Evolutionary conservation across 2,329 filamentous ascomycete genomes (phyloP), one percentile per base, ranked within the genome.

Genomic region (Hypoxylon sp.): DNA sequence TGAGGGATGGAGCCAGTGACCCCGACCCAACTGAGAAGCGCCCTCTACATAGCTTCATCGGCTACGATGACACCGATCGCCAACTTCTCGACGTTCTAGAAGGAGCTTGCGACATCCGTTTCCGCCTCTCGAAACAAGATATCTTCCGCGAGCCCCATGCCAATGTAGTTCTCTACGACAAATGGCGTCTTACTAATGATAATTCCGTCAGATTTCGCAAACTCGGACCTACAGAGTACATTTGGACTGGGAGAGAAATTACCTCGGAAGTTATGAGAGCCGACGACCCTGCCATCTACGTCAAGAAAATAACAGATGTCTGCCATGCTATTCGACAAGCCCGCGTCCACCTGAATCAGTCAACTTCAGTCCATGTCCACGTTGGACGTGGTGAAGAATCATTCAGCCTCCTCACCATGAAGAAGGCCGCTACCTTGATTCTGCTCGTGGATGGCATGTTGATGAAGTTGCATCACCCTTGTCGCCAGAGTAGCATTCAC

Each of bases 311-410:
- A 36, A 45, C 51, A 19, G 52, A 67, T 9, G 58, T 75, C 5
- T 75, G 72, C 49, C 63, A 62, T 10, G 67, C 64, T 7, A 63
- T 77, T 25, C 68, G 70, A 17, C 28, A 34, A 1, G n/a, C 46
- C 0, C 70, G 75, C 4, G 65, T 74, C 10, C 67, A 73, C 28
- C 55, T 77, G 3, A 76, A 76, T 30, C n/a, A 66, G 2, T 67
- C 68, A 1, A 68, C 73, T 0, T 51, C 64, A 3, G 56, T 76
- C 5, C 74, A 76, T 23, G 68, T 76, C 11, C 75, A 77, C 38
- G 67, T 77, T 6, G 75, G 75, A 10, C 70, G 67, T 7, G 73
- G 74, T 10, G 61, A 74, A n/a, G 61, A 73, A 48, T 62, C 74
- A 1, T 76, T 77, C 46, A 75, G 71, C 19, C 66, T 76, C 1